Base-by-base conservation (phyloP, 257 asterid genomes). In the Plantago elongata region DNA sequence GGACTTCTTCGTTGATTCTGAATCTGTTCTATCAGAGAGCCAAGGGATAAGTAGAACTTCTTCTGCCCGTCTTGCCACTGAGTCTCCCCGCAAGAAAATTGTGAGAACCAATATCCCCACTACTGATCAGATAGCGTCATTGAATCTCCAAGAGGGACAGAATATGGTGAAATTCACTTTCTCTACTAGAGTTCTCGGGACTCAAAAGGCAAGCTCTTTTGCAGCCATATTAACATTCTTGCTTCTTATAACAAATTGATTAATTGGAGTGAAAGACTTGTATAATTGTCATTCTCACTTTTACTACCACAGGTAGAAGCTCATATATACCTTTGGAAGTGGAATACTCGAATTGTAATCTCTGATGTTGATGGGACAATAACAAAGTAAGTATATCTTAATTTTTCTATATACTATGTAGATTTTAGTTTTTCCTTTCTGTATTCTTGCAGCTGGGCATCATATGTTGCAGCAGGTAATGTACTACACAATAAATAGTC, bases 291-390 rank as follows among this genome's bases (percentile, higher is more conserved):
- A 59, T 45, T 68, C 43, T 54, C 15, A 7, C 44, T 9, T 57
- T 73, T 48, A 43, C 54, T 73, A 70, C 43, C 50, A 62, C 88
- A 90, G 97, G 97, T 93, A 60, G 99, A 93, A 71, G 97, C 99
- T 80, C 99, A 93, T 82, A 93, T 93, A 71, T 93, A 93, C 84
- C 77, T 93, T 87, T 93, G 99, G 99, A 87, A 79, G 87, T 93
- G 96, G 96, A 89, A 93, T 85, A 87, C 99, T 3, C 75, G 90
- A 40, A 93, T 93, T 40, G 99, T 93, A 42, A 93, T 93, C 71
- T 93, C 99, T 43, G 97, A 89, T 54, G 99, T 93, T 52, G 99
- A 93, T 68, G 99, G 99, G 69, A 89, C 99, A 68, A 93, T 93
- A 76, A 93, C 97, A 78, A 93, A 83, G 99, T 93, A 74, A 74